phyloP scores from a whole-genome alignment of 768 basidiomycete species.

The Boletus vinaceobasis region DNA sequence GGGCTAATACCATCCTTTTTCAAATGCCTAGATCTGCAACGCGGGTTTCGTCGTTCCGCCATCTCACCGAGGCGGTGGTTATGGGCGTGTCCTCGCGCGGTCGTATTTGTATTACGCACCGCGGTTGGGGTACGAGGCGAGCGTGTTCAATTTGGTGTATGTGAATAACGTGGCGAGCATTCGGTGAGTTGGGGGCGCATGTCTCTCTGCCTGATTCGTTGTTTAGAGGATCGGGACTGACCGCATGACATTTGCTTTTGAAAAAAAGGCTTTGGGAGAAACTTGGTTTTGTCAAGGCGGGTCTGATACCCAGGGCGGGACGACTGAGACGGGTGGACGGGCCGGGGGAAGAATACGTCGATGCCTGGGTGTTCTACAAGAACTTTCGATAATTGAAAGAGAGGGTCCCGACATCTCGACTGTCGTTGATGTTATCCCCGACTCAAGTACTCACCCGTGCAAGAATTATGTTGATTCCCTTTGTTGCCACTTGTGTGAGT shows the following conservation, averaged over 20 bases:
- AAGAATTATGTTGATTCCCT: neutral
- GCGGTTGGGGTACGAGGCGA: slow-evolving; percentile 67
- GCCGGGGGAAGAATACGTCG: slow-evolving; percentile 79
- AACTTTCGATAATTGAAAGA: slow-evolving; percentile 47
- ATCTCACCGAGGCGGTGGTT: slow-evolving; percentile 56
- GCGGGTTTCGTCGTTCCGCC: slow-evolving; percentile 82
- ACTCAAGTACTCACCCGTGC: neutral
- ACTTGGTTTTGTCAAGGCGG: slow-evolving; percentile 75
- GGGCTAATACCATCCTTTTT: neutral
- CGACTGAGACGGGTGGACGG: slow-evolving; percentile 65
- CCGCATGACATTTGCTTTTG: neutral
- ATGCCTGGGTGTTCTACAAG: slow-evolving; percentile 84
- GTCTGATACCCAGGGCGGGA: slow-evolving; percentile 74
- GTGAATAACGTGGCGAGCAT: slow-evolving; percentile 76
- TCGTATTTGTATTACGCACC: slow-evolving; percentile 84
- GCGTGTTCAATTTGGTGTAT: slow-evolving; percentile 91
- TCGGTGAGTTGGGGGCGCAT: slow-evolving; percentile 36
- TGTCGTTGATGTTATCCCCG: neutral
- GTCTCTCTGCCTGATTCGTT: neutral
- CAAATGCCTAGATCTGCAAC: slow-evolving; percentile 66
- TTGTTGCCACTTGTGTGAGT: neutral
- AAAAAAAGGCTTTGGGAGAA: slow-evolving; percentile 65
- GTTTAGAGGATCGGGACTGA: neutral
- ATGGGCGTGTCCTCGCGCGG: slow-evolving; percentile 68
- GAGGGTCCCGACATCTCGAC: too few species aligned